A percentile compares a stretch with the other conserved stretches of the same genome.
Evolutionary conservation across 2,329 filamentous ascomycete genomes (phyloP).

Genomic region (Hymenoscyphus repandus): DNA sequence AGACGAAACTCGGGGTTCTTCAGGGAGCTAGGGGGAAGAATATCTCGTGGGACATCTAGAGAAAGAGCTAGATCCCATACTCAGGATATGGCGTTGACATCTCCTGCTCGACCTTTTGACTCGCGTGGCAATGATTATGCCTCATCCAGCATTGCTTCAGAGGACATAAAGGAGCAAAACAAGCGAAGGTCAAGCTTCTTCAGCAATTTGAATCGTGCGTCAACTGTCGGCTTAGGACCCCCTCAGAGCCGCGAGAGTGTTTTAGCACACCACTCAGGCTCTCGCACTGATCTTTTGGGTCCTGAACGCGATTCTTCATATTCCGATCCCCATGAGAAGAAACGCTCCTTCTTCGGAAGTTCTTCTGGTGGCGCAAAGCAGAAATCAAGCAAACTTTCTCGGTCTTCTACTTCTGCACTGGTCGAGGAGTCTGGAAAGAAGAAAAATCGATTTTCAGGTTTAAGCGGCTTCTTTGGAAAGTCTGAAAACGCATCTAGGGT

Average conservation of each 20-base stretch:
- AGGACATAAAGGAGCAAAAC: slow-evolving; percentile 35
- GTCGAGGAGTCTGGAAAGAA: slow-evolving; percentile 30
- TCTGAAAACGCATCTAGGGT: slow-evolving; percentile 8
- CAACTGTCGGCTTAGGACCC: slow-evolving; percentile 18
- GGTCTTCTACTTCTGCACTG: slow-evolving; percentile 18
- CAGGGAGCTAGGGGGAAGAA: slow-evolving; percentile 44
- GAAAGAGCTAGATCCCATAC: slow-evolving; percentile 22
- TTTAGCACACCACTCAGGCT: slow-evolving; percentile 26
- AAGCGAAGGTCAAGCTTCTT: slow-evolving; percentile 39
- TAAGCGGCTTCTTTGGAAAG: slow-evolving; percentile 24
- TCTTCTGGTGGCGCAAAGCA: slow-evolving; percentile 16
- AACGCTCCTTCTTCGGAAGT: slow-evolving; percentile 35
- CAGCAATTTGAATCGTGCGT: slow-evolving; percentile 21
- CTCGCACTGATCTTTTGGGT: slow-evolving; percentile 25
- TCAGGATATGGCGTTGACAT: slow-evolving; percentile 8
- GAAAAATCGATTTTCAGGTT: slow-evolving; percentile 40
- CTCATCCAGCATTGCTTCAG: slow-evolving; percentile 37
- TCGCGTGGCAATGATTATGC: slow-evolving; percentile 36
- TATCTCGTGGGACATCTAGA: slow-evolving; percentile 29
- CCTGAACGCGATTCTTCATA: slow-evolving; percentile 14
- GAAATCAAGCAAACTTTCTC: slow-evolving; percentile 27
- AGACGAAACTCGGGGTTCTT: slow-evolving; percentile 41
- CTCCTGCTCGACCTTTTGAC: slow-evolving; percentile 11
- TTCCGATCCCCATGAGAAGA: slow-evolving; percentile 32
- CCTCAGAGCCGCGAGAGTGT: slow-evolving; percentile 32